Evolutionary conservation across 2,329 filamentous ascomycete species (phyloP).

Genomic region (Nothopassalora personata): DNA sequence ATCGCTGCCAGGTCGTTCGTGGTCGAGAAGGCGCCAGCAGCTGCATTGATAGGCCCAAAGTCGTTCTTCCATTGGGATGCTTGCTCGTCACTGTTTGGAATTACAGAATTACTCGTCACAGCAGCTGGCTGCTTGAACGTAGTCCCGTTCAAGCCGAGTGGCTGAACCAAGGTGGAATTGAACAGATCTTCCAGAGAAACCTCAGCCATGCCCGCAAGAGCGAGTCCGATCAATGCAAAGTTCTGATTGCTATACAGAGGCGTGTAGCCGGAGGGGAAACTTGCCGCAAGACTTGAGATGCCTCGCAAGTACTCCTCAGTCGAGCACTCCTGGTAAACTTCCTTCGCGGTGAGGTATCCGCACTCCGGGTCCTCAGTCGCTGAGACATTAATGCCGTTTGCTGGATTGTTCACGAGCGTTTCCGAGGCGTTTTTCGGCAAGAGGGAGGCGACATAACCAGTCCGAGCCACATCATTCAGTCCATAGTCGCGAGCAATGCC

Average conservation of each 20-base stretch:
- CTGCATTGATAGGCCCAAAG: conserved; percentile 34
- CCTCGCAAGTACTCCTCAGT: conserved; percentile 7
- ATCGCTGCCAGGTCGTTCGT: conserved; percentile 25
- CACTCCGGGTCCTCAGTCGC: conserved; percentile 12
- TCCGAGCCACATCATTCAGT: conserved; percentile 12
- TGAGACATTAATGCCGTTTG: conserved; percentile 5
- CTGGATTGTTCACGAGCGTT: conserved; percentile 35
- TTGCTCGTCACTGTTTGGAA: conserved; percentile 11
- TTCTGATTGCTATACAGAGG: conserved; percentile 20
- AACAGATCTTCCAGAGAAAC: conserved; percentile 7
- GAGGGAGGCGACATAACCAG: conserved; percentile 8
- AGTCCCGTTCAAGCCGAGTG: conserved; percentile 13
- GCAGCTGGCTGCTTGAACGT: conserved; percentile 7
- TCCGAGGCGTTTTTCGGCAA: not conserved
- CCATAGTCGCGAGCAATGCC: conserved; percentile 34
- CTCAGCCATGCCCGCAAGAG: conserved; percentile 9
- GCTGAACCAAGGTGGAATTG: conserved; percentile 8
- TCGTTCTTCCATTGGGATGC: conserved; percentile 15
- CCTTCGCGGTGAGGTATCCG: conserved; percentile 11
- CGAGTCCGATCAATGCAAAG: conserved; percentile 14
- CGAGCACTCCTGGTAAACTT: conserved; percentile 9
- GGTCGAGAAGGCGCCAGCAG: conserved; percentile 16
- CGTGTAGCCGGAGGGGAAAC: conserved; percentile 13
- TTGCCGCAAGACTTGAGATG: conserved; percentile 10
- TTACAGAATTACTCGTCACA: conserved; percentile 9